Percentiles rank a stretch among this genome's conserved stretches.
Evolutionary conservation across 495 filamentous ascomycete genomes (phyloP).

Genomic region (Hyphodiscus hymeniophilus): DNA sequence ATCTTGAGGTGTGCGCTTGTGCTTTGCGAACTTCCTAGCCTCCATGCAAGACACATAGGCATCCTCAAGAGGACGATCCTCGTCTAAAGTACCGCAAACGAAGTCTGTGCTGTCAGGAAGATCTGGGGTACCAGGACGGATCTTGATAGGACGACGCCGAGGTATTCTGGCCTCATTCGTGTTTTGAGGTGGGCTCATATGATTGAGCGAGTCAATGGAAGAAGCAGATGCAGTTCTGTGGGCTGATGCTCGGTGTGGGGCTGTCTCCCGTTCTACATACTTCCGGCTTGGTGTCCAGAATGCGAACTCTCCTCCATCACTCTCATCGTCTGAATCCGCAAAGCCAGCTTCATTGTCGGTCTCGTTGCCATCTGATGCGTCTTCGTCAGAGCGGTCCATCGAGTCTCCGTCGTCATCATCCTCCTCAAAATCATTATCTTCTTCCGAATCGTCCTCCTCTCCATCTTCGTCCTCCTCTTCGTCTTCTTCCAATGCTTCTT

Average conservation of each 20-base stretch:
- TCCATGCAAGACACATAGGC: slow-evolving; percentile 84
- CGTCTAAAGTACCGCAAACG: slow-evolving; percentile 92
- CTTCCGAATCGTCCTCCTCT: slow-evolving; percentile 41
- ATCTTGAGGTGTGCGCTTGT: slow-evolving; percentile 76
- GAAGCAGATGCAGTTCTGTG: slow-evolving; percentile 50
- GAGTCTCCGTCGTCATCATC: slow-evolving; percentile 37
- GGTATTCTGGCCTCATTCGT: slow-evolving; percentile 13
- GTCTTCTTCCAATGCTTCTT: slow-evolving; percentile 70
- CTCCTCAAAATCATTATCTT: slow-evolving; percentile 33
- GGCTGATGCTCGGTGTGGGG: slow-evolving; percentile 31
- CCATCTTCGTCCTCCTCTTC: slow-evolving; percentile 54
- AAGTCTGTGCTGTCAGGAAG: slow-evolving; percentile 96
- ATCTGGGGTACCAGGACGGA: slow-evolving; percentile 69
- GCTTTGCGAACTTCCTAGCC: slow-evolving; percentile 70
- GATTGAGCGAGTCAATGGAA: slow-evolving; percentile 54
- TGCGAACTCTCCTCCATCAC: slow-evolving; percentile 60
- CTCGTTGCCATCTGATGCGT: slow-evolving; percentile 70
- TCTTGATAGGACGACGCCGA: slow-evolving; percentile 40
- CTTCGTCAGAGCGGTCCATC: slow-evolving; percentile 58
- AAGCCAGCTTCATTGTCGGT: slow-evolving; percentile 96
- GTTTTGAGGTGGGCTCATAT: slow-evolving; percentile 18
- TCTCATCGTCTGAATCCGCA: slow-evolving; percentile 78
- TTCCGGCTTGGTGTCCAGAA: slow-evolving; percentile 40
- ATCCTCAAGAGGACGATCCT: slow-evolving; percentile 88
- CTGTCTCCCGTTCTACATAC: too few species aligned